Percentiles rank a stretch among this genome's conserved stretches.
phyloP scores from a whole-genome alignment of 73 alveolate genomes.

The Symbiodinium natans region DNA sequence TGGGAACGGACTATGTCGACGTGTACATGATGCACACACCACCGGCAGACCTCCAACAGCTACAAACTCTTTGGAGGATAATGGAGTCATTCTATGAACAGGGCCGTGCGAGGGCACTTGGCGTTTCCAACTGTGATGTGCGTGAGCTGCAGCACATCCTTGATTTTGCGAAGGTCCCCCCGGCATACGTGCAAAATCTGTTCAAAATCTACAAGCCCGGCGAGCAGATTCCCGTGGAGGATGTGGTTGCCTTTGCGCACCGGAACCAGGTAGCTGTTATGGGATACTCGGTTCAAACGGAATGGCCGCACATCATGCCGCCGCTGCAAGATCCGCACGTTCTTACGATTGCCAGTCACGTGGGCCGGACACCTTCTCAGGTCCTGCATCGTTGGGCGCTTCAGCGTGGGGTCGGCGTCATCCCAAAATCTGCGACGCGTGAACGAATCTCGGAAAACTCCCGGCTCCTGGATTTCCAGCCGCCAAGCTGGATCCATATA shows the following conservation, averaged over 20 bases:
- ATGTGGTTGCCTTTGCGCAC: conserved; percentile 87
- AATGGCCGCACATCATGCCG: conserved; percentile 82
- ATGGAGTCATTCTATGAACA: conserved; percentile 61
- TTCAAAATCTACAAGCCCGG: conserved; percentile 93
- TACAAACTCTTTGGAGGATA: conserved; percentile 37
- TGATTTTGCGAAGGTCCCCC: conserved; percentile 53
- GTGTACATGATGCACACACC: conserved; percentile 80
- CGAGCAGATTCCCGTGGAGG: conserved; percentile 47
- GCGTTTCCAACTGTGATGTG: conserved; percentile 85
- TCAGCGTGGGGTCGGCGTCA: conserved; percentile 92
- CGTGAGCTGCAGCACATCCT: conserved; percentile 52
- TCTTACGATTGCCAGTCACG: conserved; percentile 36
- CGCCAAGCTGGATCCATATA: background rate
- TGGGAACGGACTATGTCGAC: conserved; percentile 79
- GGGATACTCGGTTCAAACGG: conserved; percentile 87
- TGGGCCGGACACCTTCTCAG: conserved; percentile 81
- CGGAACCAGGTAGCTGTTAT: conserved; percentile 46
- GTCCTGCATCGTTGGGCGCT: conserved; percentile 91
- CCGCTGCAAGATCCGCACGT: conserved; percentile 84
- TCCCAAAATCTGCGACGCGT: conserved; percentile 55
- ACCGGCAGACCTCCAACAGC: conserved; percentile 26
- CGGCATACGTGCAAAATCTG: conserved; percentile 66
- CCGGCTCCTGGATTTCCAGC: conserved; percentile 70
- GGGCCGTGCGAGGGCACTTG: conserved; percentile 81
- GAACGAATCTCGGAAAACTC: conserved; percentile 54